These are phyloP conservation scores for Limnanthes douglasii DNA, from an alignment of 345 rosid genomes.

Conservation along the genomic window DNA sequence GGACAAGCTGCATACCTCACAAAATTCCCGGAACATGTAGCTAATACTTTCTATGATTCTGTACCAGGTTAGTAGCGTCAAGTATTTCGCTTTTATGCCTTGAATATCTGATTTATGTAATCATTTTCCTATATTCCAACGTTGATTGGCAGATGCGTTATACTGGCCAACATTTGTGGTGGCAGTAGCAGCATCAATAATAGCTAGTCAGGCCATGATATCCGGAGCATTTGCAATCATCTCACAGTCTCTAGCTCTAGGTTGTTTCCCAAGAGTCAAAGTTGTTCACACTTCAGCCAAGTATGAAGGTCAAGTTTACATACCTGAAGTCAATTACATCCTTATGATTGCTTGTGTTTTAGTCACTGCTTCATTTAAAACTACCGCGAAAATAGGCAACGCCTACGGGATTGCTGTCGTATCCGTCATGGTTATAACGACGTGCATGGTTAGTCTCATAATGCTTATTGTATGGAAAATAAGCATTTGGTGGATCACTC, in stretches of 20 bases:
- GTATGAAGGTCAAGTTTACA: slow-evolving; percentile 78
- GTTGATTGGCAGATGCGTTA: slow-evolving; percentile 25
- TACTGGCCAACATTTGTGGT: slow-evolving; percentile 78
- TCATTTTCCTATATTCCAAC: neutral
- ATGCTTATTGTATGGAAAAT: slow-evolving; percentile 70
- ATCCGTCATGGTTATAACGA: slow-evolving; percentile 48
- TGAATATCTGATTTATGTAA: neutral
- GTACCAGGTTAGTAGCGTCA: slow-evolving; percentile 22
- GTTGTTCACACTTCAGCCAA: slow-evolving; percentile 65
- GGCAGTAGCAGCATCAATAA: slow-evolving; percentile 61
- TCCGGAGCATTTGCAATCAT: slow-evolving; percentile 57
- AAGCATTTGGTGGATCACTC: slow-evolving; percentile 16
- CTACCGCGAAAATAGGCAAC: slow-evolving; percentile 49
- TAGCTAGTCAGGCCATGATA: slow-evolving; percentile 86
- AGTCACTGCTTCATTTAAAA: slow-evolving; percentile 29
- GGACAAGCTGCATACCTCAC: slow-evolving; percentile 58
- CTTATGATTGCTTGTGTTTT: slow-evolving; percentile 59
- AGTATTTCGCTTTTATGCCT: neutral
- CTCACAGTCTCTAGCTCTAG: slow-evolving; percentile 41
- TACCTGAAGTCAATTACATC: slow-evolving; percentile 67
- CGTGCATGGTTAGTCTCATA: slow-evolving; percentile 37
- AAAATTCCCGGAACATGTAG: slow-evolving; percentile 18
- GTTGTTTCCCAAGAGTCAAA: slow-evolving; percentile 73
- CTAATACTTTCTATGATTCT: slow-evolving; percentile 45
- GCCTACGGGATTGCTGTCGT: slow-evolving; percentile 81